A percentile compares a stretch with the other conserved stretches of the same genome.
Evolutionary conservation across 768 basidiomycete species (phyloP).

Genomic region (Terana coerulea): DNA sequence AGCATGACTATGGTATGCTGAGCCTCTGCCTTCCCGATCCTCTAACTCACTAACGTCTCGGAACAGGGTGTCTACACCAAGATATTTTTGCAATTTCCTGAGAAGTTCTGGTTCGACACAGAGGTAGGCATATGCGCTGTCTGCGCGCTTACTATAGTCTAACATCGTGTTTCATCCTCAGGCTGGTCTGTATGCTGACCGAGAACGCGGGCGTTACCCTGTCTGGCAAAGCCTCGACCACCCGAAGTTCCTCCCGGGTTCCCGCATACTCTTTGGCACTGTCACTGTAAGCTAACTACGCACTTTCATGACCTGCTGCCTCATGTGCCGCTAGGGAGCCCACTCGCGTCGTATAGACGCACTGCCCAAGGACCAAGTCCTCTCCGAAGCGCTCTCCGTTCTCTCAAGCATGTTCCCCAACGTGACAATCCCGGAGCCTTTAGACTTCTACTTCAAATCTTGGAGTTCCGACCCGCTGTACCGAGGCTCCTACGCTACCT

Average conservation of each 20-base stretch:
- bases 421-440: constrained; percentile 48
- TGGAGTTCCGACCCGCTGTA: constrained; percentile 53
- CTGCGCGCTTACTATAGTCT: not conserved
- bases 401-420: constrained; percentile 59
- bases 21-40: not conserved
- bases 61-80: constrained; percentile 55
- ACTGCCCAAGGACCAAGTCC: constrained; percentile 42
- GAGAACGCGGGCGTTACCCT: constrained; percentile 52
- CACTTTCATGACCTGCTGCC: not conserved
- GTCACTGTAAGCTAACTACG: constrained; percentile 31
- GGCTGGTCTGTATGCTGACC: constrained; percentile 51
- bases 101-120: constrained; percentile 55
- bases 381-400: constrained; percentile 40
- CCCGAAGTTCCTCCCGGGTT: constrained; percentile 47
- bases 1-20: constrained; percentile 52
- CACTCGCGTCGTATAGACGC: constrained; percentile 57
- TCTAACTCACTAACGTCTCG: not conserved
- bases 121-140: constrained; percentile 33
- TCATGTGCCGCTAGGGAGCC: constrained; percentile 43
- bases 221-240: constrained; percentile 63
- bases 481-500: constrained; percentile 65
- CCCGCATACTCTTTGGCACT: constrained; percentile 47
- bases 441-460: constrained; percentile 49
- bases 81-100: constrained; percentile 60
- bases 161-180: constrained; percentile 11